Conservation (phyloP, 257 asterid genomes). For the Gentiana macrophylla region DNA sequence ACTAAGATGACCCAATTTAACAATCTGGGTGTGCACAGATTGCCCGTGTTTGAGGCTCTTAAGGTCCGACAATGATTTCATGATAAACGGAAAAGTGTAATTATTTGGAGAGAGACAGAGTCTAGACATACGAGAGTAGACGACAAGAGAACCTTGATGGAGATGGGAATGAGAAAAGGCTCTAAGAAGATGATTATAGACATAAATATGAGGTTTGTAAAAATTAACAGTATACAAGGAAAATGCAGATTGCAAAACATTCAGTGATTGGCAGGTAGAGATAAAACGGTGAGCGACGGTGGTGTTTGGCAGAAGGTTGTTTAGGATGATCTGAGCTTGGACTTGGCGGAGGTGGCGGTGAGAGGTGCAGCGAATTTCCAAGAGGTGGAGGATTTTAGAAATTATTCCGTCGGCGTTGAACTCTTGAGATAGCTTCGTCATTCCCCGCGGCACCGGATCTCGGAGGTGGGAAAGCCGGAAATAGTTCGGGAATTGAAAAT, state of each 20-base stretch:
- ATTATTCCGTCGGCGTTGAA: slow-evolving; percentile 6
- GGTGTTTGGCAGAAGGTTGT: slow-evolving; percentile 38
- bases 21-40: slow-evolving; percentile 36
- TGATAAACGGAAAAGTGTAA: slow-evolving; percentile 52
- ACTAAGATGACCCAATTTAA: slow-evolving; percentile 26
- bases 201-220: slow-evolving; percentile 40
- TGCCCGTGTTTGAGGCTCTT: slow-evolving; percentile 28
- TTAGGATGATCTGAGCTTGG: slow-evolving; percentile 42
- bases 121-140: slow-evolving; percentile 45
- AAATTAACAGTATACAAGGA: slow-evolving; percentile 37
- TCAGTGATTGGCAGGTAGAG: slow-evolving; percentile 32
- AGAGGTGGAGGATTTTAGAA: slow-evolving; percentile 18
- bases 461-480: neutral
- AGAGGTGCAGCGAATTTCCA: slow-evolving; percentile 16
- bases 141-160: slow-evolving; percentile 19
- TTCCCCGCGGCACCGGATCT: neutral
- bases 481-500: neutral
- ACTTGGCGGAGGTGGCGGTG: slow-evolving; percentile 40
- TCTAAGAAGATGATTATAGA: slow-evolving; percentile 54
- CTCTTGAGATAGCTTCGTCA: neutral
- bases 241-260: slow-evolving; percentile 43
- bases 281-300: slow-evolving; percentile 40
- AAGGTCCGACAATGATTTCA: slow-evolving; percentile 51
- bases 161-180: slow-evolving; percentile 42
- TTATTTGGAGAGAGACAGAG: slow-evolving; percentile 24